A percentile compares a stretch with the other conserved stretches of the same genome.
phyloP scores from a whole-genome alignment of 768 basidiomycete genomes.

The Fomitopsis pulvina region DNA sequence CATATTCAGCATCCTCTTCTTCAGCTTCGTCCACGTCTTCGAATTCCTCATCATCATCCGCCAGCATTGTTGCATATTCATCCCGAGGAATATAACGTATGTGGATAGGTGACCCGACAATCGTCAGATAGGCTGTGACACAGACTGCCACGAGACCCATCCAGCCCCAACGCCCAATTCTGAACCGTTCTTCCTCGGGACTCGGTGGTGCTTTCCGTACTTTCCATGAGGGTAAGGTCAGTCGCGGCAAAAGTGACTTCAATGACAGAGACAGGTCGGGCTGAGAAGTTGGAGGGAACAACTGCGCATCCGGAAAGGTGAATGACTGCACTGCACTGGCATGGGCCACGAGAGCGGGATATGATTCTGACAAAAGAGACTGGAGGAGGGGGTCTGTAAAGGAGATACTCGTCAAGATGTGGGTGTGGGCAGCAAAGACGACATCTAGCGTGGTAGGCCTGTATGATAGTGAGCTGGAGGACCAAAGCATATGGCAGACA shows the following conservation, averaged over 20 bases:
- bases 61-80: constrained; percentile 1
- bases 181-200: constrained; percentile 41
- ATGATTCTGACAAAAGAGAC: constrained; percentile 46
- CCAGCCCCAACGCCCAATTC: constrained; percentile 48
- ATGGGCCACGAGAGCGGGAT: constrained; percentile 51
- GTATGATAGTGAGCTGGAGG: background rate
- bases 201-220: constrained; percentile 15
- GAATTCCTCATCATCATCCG: constrained; percentile 1
- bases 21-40: constrained; percentile 14
- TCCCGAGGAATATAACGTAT: too few species aligned
- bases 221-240: background rate
- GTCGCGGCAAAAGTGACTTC: constrained; percentile 27
- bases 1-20: constrained; percentile 9
- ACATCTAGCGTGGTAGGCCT: constrained; percentile 64
- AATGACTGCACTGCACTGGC: constrained; percentile 41
- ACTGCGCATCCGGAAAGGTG: constrained; percentile 22
- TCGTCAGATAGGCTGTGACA: constrained; percentile 32
- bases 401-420: constrained; percentile 50
- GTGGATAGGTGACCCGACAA: too few species aligned
- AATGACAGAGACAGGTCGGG: constrained; percentile 20
- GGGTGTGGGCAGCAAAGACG: constrained; percentile 59
- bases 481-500: constrained; percentile 24
- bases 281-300: constrained; percentile 10
- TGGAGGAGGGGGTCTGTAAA: constrained; percentile 57
- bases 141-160: constrained; percentile 36